phyloP scores from a whole-genome alignment of 1,139 yeast species.

The Sugiyamaella xylanicola region DNA sequence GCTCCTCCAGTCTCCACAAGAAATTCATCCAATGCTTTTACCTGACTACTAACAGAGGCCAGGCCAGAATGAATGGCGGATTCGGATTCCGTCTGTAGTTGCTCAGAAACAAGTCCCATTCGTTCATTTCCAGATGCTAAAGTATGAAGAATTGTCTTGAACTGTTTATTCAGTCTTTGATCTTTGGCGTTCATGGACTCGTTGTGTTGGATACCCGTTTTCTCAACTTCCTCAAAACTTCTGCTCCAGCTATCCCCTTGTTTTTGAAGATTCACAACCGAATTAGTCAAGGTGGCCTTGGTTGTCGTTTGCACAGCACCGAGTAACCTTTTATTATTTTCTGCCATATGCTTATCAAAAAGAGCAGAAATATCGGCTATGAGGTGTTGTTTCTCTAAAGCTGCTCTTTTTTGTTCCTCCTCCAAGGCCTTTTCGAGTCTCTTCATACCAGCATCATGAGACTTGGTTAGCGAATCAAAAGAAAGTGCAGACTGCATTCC shows the following conservation, averaged over 20 bases:
- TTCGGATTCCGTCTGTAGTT: conserved; percentile 11
- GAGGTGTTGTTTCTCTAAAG: conserved; percentile 17
- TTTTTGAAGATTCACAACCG: conserved; percentile 1
- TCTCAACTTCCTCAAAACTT: conserved; percentile 6
- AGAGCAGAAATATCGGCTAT: conserved; percentile 19
- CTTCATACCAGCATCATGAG: conserved; percentile 15
- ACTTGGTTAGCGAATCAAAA: neutral
- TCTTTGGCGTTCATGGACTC: conserved; percentile 1
- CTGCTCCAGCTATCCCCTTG: conserved; percentile 2
- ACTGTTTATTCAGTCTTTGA: neutral
- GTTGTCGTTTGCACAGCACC: conserved; percentile 5
- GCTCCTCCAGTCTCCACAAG: conserved; percentile 10
- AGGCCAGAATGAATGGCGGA: conserved; percentile 14
- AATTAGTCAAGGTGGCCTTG: conserved; percentile 4
- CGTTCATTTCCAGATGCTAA: conserved; percentile 9
- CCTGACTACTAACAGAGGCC: conserved; percentile 9
- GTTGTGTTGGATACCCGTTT: neutral
- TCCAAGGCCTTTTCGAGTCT: conserved; percentile 20
- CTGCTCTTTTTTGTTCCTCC: conserved; percentile 18
- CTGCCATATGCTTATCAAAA: conserved; percentile 19
- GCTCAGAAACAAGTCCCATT: conserved; percentile 5
- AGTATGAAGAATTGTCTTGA: conserved; percentile 10
- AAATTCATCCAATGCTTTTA: conserved; percentile 7
- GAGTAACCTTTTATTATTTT: conserved; percentile 3
- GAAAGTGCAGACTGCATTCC: neutral